Conservation (phyloP, 2,329 filamentous ascomycete species). For the Cladosporium colombiae region DNA sequence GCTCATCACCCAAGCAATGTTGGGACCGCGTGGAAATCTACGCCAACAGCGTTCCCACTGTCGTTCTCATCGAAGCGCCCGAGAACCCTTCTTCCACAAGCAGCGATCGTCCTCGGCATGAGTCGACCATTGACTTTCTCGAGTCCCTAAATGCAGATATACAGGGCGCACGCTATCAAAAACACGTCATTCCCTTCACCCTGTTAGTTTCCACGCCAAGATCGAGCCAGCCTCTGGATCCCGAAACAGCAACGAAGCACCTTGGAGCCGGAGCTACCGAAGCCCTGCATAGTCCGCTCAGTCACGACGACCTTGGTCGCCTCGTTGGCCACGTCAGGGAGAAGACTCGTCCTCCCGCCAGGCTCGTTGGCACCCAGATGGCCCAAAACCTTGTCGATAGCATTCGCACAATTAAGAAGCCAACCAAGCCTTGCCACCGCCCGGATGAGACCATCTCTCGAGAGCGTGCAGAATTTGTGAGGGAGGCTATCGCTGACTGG, state of each 20-base stretch:
- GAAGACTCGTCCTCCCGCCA: conserved; percentile 30
- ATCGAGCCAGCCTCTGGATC: conserved; percentile 16
- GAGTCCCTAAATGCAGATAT: conserved; percentile 29
- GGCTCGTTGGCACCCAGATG: conserved; percentile 34
- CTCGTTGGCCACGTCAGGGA: conserved; percentile 37
- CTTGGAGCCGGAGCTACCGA: conserved; percentile 85
- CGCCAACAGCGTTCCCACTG: conserved; percentile 28
- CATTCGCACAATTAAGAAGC: conserved; percentile 27
- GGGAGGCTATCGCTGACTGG: conserved; percentile 74
- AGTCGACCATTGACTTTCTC: conserved; percentile 26
- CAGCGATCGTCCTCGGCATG: conserved; percentile 10
- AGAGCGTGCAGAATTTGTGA: conserved; percentile 61
- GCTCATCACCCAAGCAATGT: conserved; percentile 31
- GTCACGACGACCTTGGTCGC: conserved; percentile 53
- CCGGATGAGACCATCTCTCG: conserved; percentile 67
- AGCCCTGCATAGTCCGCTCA: conserved; percentile 78
- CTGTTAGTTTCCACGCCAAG: conserved; percentile 13
- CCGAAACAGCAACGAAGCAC: conserved; percentile 50
- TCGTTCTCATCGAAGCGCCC: conserved; percentile 33
- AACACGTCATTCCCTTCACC: conserved; percentile 34
- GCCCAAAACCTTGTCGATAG: conserved; percentile 34
- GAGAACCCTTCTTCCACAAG: conserved; percentile 14
- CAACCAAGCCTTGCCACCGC: conserved; percentile 28
- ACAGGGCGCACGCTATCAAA: conserved; percentile 30
- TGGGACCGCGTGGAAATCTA: conserved; percentile 30